Evolutionary conservation across 768 basidiomycete species (phyloP), one percentile per base, ranked within the genome.

Genomic region (Hypholoma sublateritium): DNA sequence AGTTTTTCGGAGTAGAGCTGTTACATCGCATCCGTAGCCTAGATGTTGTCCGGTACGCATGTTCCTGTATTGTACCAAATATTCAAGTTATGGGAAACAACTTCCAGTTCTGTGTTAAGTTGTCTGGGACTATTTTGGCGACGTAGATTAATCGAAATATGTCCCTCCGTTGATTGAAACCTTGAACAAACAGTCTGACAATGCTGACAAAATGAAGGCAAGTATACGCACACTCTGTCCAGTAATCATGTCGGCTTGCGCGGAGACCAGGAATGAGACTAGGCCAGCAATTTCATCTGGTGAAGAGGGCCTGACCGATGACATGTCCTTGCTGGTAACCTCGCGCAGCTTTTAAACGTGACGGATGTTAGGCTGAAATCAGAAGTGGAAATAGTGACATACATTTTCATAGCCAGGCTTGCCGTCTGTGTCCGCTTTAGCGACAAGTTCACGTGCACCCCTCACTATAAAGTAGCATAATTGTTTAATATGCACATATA

Each of bases 241-340:
- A 5, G 74, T 77, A 3, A 77, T 71, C 54, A 69, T 70, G 16
- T 62, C 53, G 7, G 76, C 69, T 19, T 75, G 69, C 57, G 74
- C 68, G 12, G 75, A 76, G 9, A 63, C 68, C 1, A 77, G 63
- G 50, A 65, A 76, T 3, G 73, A 72, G 0, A 77, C 75, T 5
- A 75, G 28, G 13, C 65, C 65, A 6, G 77, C 75, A 5, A 78
- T 57, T 9, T 77, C 69, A 14, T 74, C 71, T 0, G 74, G 62
- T 0, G 57, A 58, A 9, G 34, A 32, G 8, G 7, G 43, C 28
- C 1, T 60, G 46, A 37, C 61, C 62, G 12, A 65, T 32, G 19
- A 53, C 25, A 19, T 13, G 12, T 11, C 35, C 16, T 14, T 36
- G 52, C 55, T 28, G 16, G 14, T 17, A 1, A 21, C n/a, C 6